Evolutionary conservation across 2,329 filamentous ascomycete species (phyloP).

Genomic region (Dactylellina parvicollis): DNA sequence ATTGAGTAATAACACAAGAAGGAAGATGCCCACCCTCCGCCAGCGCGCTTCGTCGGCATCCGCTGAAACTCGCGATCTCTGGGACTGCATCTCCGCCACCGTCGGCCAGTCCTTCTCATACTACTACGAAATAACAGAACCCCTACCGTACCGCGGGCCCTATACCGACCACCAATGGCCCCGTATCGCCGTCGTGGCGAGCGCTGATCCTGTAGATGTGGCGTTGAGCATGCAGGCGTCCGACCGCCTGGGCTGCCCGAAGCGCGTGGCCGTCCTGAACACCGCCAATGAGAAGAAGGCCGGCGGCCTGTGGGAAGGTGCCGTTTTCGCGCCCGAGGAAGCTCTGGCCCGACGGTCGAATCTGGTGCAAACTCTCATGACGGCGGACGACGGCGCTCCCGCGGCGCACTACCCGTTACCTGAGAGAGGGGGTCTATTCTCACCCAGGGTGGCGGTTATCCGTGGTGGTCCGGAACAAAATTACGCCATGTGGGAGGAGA

Average conservation of each 20-base stretch:
- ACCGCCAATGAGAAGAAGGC: constrained; percentile 79
- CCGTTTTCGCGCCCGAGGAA: constrained; percentile 73
- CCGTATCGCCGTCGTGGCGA: constrained; percentile 63
- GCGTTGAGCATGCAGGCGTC: constrained; percentile 61
- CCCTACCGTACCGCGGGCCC: constrained; percentile 51
- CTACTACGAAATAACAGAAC: constrained; percentile 49
- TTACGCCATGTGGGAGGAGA: constrained; percentile 69
- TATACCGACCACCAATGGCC: constrained; percentile 35
- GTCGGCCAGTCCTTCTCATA: constrained; percentile 52
- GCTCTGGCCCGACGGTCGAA: constrained; percentile 79
- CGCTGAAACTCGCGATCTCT: constrained; percentile 53
- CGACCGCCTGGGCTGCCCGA: constrained; percentile 26
- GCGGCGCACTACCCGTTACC: constrained; percentile 73
- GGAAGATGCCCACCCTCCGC: constrained; percentile 55
- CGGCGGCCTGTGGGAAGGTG: constrained; percentile 82
- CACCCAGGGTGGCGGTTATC: constrained; percentile 77
- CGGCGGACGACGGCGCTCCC: constrained; percentile 65
- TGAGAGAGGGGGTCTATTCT: constrained; percentile 75
- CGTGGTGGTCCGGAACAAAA: constrained; percentile 73
- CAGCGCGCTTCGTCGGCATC: constrained; percentile 55
- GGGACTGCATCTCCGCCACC: constrained; percentile 51
- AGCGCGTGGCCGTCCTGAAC: constrained; percentile 68
- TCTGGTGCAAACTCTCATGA: constrained; percentile 74
- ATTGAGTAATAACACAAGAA: constrained; percentile 8
- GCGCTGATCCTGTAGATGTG: constrained; percentile 70